These are phyloP conservation scores for Mortierella polycephala DNA, from an alignment of 371 early-diverging fungal genomes.

Conservation along the genomic window DNA sequence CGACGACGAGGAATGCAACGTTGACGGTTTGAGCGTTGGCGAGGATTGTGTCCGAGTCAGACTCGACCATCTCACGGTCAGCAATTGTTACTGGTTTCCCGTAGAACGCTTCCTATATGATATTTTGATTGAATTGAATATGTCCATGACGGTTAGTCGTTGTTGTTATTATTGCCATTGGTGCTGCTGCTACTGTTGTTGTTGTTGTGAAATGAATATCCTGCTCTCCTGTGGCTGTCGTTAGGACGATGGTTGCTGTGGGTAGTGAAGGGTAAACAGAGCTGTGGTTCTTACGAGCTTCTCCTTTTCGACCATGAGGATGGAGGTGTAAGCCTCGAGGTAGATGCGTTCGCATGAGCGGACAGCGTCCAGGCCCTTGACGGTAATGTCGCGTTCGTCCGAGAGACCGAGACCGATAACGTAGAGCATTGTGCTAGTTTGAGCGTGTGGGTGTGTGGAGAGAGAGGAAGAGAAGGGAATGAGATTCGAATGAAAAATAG, in stretches of 20 bases:
- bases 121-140: too few species aligned
- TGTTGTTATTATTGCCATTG: too few species aligned
- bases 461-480: neutral
- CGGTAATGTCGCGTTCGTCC: slow-evolving; percentile 96
- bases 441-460: neutral
- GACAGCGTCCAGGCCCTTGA: slow-evolving; percentile 95
- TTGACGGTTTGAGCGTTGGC: slow-evolving; percentile 87
- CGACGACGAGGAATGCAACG: slow-evolving; percentile 98
- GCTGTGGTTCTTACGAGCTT: slow-evolving; percentile 65
- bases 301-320: slow-evolving; percentile 87
- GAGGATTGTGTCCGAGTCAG: slow-evolving; percentile 90
- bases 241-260: too few species aligned
- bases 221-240: too few species aligned
- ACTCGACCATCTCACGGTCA: slow-evolving; percentile 98
- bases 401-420: slow-evolving; percentile 97
- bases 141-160: too few species aligned
- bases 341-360: slow-evolving; percentile 91
- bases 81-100: slow-evolving; percentile 87
- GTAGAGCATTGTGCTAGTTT: slow-evolving; percentile 77
- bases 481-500: neutral
- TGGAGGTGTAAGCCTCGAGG: slow-evolving; percentile 99
- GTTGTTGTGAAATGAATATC: neutral
- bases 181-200: neutral
- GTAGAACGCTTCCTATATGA: slow-evolving; percentile 84
- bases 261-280: neutral